phyloP scores from a whole-genome alignment of 345 rosid species.

The Litchi chinensis region DNA sequence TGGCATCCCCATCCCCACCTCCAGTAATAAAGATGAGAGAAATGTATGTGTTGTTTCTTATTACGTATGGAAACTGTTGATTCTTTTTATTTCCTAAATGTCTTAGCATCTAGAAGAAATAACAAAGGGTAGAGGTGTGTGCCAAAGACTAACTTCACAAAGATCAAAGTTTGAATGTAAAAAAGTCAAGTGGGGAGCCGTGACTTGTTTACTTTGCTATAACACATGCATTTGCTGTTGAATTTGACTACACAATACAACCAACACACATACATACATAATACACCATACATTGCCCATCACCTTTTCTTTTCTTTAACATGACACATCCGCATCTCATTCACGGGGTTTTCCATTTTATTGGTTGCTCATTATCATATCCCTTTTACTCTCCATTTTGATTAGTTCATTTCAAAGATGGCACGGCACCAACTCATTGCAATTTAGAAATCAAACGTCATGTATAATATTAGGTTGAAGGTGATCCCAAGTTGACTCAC shows the following conservation, averaged over 20 bases:
- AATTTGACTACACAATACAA: slow-evolving; percentile 8
- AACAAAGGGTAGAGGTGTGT: background rate
- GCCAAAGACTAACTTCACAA: background rate
- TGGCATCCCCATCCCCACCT: no score
- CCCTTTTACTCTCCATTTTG: background rate
- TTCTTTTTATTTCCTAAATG: no score
- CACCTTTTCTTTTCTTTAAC: slow-evolving; percentile 1
- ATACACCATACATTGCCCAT: background rate
- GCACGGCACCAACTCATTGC: slow-evolving; percentile 5
- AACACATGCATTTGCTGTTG: background rate
- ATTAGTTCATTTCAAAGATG: background rate
- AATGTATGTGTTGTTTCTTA: no score
- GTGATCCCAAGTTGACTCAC: slow-evolving; percentile 2
- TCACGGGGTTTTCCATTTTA: slow-evolving; percentile 6
- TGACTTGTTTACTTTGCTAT: background rate
- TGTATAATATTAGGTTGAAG: background rate
- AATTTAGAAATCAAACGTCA: background rate
- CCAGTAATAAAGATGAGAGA: no score
- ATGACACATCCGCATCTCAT: background rate
- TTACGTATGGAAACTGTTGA: no score
- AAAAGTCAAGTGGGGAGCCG: background rate
- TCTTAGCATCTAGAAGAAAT: no score
- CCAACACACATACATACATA: background rate
- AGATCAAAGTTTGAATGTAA: background rate
- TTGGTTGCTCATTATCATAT: background rate